phyloP scores from a whole-genome alignment of 495 filamentous ascomycete genomes.

The Aspergillus nidulans region DNA sequence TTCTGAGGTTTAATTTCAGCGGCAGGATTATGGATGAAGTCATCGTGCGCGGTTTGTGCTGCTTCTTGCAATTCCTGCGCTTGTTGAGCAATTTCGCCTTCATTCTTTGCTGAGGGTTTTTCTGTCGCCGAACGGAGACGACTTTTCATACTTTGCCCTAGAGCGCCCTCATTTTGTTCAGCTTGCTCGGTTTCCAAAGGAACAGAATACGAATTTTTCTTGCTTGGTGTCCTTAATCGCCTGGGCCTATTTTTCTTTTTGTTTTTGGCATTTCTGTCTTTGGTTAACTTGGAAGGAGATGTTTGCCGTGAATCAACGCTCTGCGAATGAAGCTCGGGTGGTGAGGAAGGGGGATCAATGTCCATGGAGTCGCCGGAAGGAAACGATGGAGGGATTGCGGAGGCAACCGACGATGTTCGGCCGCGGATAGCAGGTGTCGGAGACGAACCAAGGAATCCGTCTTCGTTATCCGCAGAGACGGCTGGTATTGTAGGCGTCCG shows the following conservation, averaged over 20 bases:
- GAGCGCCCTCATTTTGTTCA: conserved; percentile 6
- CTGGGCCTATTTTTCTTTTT: conserved; percentile 15
- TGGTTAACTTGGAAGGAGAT: not conserved
- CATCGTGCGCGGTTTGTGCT: not conserved
- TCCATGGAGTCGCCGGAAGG: conserved; percentile 18
- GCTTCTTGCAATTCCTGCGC: not conserved
- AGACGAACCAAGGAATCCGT: conserved; percentile 72
- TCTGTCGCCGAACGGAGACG: conserved; percentile 29
- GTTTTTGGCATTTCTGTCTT: conserved; percentile 11
- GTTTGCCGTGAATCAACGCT: conserved; percentile 21
- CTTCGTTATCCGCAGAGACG: conserved; percentile 38
- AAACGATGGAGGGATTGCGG: conserved; percentile 16
- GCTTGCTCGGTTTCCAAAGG: not conserved
- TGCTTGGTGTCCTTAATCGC: conserved; percentile 5
- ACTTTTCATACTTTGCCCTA: conserved; percentile 19
- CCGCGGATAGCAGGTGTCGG: conserved; percentile 63
- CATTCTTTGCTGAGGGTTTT: conserved; percentile 11
- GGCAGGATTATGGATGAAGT: not conserved
- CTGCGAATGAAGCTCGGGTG: conserved; percentile 29
- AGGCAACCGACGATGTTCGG: conserved; percentile 23
- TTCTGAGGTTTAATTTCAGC: not conserved
- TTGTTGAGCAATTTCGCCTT: not conserved
- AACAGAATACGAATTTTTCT: not conserved
- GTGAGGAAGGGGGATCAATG: conserved; percentile 37
- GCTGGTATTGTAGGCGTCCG: conserved; percentile 47